A percentile compares a stretch with the other conserved stretches of the same genome.
phyloP scores from a whole-genome alignment of 2,329 filamentous ascomycete genomes.

The Claviceps capensis region DNA sequence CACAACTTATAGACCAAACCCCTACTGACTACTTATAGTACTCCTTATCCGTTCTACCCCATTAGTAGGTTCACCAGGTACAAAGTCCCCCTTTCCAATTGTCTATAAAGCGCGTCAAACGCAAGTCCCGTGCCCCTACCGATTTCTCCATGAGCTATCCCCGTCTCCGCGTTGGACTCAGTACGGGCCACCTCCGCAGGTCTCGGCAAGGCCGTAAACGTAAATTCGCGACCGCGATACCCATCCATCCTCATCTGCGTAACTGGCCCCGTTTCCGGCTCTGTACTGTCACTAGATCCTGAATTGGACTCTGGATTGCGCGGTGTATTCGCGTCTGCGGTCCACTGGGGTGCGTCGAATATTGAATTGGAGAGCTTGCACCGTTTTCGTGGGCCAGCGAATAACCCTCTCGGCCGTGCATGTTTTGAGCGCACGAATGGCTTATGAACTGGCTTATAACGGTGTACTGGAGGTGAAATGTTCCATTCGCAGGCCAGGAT shows the following conservation, averaged over 20 bases:
- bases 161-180: background rate
- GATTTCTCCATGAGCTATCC: background rate
- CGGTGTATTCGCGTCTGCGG: background rate
- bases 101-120: background rate
- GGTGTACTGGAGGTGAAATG: conserved; percentile 7
- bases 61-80: background rate
- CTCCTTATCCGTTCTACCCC: too few species aligned
- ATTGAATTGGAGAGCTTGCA: background rate
- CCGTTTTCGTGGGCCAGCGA: background rate
- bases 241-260: background rate
- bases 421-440: background rate
- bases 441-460: too few species aligned
- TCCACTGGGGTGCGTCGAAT: background rate
- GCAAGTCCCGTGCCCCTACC: background rate
- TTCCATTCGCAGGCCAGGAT: conserved; percentile 29
- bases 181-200: background rate
- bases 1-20: too few species aligned
- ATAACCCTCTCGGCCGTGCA: background rate
- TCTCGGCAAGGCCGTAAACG: background rate
- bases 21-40: too few species aligned
- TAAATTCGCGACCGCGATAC: background rate
- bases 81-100: background rate
- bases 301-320: background rate
- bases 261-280: too few species aligned
- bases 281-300: too few species aligned